Base-by-base conservation (phyloP, 2,329 filamentous ascomycete genomes). In the Pseudocercospora ulei region DNA sequence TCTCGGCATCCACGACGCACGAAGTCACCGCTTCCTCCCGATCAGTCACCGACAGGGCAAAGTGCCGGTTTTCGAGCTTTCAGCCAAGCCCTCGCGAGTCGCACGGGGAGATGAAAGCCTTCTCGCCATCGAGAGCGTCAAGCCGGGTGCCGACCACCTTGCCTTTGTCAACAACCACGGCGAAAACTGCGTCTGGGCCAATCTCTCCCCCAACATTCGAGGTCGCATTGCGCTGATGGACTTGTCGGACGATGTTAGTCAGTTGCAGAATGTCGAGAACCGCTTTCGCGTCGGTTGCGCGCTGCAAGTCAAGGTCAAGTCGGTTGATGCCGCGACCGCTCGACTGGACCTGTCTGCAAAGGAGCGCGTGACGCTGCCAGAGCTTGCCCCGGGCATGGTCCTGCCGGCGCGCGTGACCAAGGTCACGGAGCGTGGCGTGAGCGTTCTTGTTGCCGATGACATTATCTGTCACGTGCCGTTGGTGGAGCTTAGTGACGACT, bases 261-360 rank as follows among this genome's bases (percentile, higher is more conserved):
- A 82, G 38, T 67, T 94, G 22, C 75, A 79, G 19, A 75, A 94
- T 53, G 65, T 95, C 2, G 71, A 77, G 31, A 72, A 75, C 47
- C 82, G 84, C 61, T 96, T 93, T 61, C 88, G 90, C 0, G 62
- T 94, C 24, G 90, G 90, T n/a, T 90, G 82, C 29, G 90, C 86
- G 3, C 63, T 98, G 28, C 80, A 76, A 58, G 83, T 87, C 7
- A 78, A 78, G 16, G 85, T 94, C 12, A 77, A 82, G 38, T 70
- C 71, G 2, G 75, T 94, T 3, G 79, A 96, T 58, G 61, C 72
- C 19, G 69, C 74, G 18, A 81, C 80, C 53, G 81, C 80, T 41
- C 80, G 76, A 35, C 71, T 98, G 17, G 85, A 96, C 59, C 71
- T 98, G 20, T 67, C 74, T 2, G 53, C 56, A n/a, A 41, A 49